Evolutionary conservation across 208 protist species (phyloP), one percentile per base, ranked within the genome.

Genomic region (Vickermania ingenoplastis): DNA sequence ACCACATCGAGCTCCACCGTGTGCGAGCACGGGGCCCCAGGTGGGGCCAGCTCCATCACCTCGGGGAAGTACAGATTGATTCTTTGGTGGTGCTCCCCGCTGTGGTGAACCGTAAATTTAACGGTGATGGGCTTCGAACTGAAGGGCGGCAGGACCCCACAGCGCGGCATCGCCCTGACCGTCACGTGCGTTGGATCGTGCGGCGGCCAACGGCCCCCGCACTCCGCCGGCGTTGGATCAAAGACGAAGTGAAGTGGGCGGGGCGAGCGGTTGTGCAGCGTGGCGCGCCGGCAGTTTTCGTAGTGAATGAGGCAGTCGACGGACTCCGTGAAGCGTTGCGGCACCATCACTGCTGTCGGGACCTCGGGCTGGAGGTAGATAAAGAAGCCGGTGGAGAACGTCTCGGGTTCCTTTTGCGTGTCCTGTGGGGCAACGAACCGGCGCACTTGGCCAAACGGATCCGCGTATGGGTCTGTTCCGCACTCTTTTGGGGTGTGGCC

Each of bases 251-350:
- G 75, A 26, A 95, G 65, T 36, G 66, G 63, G 14, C 77, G 79
- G 3, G 82, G 73, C 0, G 83, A 89, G 50, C 68, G 71, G 68
- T 92, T 95, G 52, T 77, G 77, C 73, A 95, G 64, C 22, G 71
- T 80, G 17, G 91, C 74, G 26, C 76, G 75, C 21, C 88, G 82
- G n/a, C 67, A 71, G 56, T 89, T 82, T 23, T 77, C 72, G 31
- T 71, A 77, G 48, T 81, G 54, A 2, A 85, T 71, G 5, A 95
- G 72, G 41, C 83, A 95, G 55, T 95, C 85, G 61, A 92, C 67
- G 1, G 69, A 65, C 56, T 89, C 85, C 56, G 91, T 84, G 21
- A 95, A 53, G 17, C 67, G 67, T 29, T 74, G 67, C 4, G 88
- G 85, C 7, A 83, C 68, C 17, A 95, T 55, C 52, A 77, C 69